These are phyloP conservation scores for Entomortierella chlamydospora DNA, from an alignment of 192 early-diverging fungal species.

Conservation along the genomic window DNA sequence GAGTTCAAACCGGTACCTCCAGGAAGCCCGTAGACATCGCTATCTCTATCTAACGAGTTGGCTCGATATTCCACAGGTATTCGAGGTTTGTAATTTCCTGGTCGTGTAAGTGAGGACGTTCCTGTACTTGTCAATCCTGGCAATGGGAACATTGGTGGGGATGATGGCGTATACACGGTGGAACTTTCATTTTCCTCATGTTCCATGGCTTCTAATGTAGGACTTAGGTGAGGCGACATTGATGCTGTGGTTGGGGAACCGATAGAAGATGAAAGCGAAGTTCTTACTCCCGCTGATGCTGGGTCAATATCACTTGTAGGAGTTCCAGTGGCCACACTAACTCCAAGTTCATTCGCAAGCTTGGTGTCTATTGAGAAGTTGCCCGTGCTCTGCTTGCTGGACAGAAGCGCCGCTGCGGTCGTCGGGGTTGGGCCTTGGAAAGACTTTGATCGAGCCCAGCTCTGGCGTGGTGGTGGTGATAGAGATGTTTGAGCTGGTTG, in stretches of 20 bases:
- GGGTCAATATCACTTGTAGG: background rate
- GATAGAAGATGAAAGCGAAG: conserved; percentile 21
- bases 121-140: background rate
- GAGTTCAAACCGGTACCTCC: no score
- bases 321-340: background rate
- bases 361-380: conserved; percentile 12
- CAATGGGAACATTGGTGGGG: background rate
- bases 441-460: conserved; percentile 40
- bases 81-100: conserved; percentile 7
- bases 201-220: background rate
- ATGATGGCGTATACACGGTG: background rate
- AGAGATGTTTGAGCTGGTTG: conserved; percentile 22
- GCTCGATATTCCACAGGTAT: background rate
- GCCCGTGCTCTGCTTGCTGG: background rate
- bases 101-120: background rate
- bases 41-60: conserved; percentile 15
- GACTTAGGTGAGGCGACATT: background rate
- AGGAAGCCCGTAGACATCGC: background rate
- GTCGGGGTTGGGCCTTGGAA: conserved; percentile 14
- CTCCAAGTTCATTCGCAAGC: conserved; percentile 14
- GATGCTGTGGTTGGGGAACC: conserved; percentile 19
- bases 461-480: conserved; percentile 48
- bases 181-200: background rate
- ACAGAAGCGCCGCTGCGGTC: background rate
- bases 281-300: conserved; percentile 12